A percentile compares a stretch with the other conserved stretches of the same genome.
Conservation (phyloP, 164 flowering plant genomes). For the Magnolia officinalis region DNA sequence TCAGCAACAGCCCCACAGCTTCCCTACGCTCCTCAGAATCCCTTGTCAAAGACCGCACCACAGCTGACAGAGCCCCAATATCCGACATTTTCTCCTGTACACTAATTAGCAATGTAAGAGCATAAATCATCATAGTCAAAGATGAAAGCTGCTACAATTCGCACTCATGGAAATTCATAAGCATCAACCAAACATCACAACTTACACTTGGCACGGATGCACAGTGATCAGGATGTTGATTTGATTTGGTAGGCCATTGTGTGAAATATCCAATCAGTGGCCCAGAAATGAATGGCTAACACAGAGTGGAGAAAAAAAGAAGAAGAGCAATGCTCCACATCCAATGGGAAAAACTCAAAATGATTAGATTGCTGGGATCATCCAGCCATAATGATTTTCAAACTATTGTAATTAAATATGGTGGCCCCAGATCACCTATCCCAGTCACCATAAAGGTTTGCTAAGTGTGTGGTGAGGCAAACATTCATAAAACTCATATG, state of each 20-base stretch:
- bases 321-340: background rate
- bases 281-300: too few species aligned
- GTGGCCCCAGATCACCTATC: too few species aligned
- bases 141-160: background rate
- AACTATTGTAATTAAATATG: too few species aligned
- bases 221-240: background rate
- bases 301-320: background rate
- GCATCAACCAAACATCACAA: background rate
- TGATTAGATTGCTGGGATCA: too few species aligned
- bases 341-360: too few species aligned
- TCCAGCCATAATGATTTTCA: too few species aligned
- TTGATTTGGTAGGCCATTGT: too few species aligned
- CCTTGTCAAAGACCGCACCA: constrained; percentile 68
- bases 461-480: too few species aligned
- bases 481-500: too few species aligned
- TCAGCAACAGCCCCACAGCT: constrained; percentile 63
- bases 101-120: constrained; percentile 11
- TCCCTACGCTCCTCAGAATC: constrained; percentile 70
- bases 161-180: background rate
- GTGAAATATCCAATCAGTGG: too few species aligned
- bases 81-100: constrained; percentile 78
- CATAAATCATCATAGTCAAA: background rate
- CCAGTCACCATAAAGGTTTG: too few species aligned
- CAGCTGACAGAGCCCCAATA: constrained; percentile 30
- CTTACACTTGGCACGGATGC: background rate